A percentile compares a stretch with the other conserved stretches of the same genome.
phyloP scores from a whole-genome alignment of 2,329 filamentous ascomycete genomes.

The Dothistroma pini region DNA sequence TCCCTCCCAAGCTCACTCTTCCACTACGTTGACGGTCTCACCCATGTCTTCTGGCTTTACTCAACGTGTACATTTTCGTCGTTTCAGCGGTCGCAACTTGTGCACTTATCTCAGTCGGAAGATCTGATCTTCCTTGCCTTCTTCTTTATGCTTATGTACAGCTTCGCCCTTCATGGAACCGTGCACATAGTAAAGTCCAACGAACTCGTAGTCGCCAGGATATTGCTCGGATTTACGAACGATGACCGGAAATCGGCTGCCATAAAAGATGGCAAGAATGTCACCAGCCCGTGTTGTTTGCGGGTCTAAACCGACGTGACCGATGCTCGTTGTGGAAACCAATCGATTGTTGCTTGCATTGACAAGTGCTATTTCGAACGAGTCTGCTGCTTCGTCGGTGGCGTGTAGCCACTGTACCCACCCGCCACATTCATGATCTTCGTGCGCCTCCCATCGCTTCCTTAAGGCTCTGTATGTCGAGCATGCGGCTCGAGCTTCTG shows the following conservation, averaged over 20 bases:
- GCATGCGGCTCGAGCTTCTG: not conserved
- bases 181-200: not conserved
- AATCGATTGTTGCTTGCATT: not conserved
- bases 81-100: too few species aligned
- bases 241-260: not conserved
- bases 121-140: not conserved
- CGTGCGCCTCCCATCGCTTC: not conserved
- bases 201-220: conserved; percentile 2
- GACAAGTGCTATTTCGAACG: not conserved
- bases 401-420: not conserved
- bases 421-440: too few species aligned
- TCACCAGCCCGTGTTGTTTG: not conserved
- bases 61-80: too few species aligned
- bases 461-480: not conserved
- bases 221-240: not conserved
- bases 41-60: too few species aligned
- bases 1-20: too few species aligned
- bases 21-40: too few species aligned
- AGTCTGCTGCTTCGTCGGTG: not conserved
- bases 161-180: conserved; percentile 2
- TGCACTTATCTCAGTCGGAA: not conserved
- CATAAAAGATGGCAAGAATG: not conserved
- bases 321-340: not conserved
- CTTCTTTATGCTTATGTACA: not conserved
- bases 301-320: not conserved